Base-by-base conservation (phyloP, 495 filamentous ascomycete genomes). In the Choiromyces venosus region DNA sequence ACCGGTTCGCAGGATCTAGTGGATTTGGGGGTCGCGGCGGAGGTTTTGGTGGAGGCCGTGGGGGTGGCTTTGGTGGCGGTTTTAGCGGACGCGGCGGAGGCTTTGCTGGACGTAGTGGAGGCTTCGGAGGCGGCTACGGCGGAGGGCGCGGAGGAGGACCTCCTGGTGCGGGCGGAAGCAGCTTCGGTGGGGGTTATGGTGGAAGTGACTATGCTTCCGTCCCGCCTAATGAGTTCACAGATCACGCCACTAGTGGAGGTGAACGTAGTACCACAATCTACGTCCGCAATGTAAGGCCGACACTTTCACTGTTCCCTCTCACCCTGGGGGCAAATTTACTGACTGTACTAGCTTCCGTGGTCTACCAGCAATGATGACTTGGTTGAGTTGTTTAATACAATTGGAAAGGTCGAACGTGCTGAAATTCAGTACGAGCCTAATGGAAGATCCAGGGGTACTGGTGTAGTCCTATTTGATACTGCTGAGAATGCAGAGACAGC, bases 401-500 rank as follows among this genome's bases (percentile, higher is more conserved):
- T 99, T 81, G 95, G 94, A 65, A 97, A 97, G 83, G 95, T 99
- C 74, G 93, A 97, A 78, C 93, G 93, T 77, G 95, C 95, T 16
- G 96, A 98, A 85, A 98, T 98, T 67, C 96, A 99, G 84, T 98
- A 98, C 80, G 96, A 98, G 80, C 91, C 92, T 10, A 97, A 96
- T 80, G 94, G 95, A 66, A 93, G 95, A 76, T 98, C 96, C 69
- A 91, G 93, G 71, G 95, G 95, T 67, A 96, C 92, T 66, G 95
- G 95, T 81, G 95, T 99, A 64, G 96, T 99, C 69, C 89, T 94
- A 74, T 98, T 99, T 81, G 92, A 96, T 76, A 89, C 83, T 61
- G 83, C 88, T 14, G 90, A 94, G 16, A 94, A 91, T 78, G 92
- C 95, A 1, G 94, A 97, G 78, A 97, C 93, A 69, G 90, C 94